phyloP scores from a whole-genome alignment of 441 rosid species.

The Manihot esculenta region DNA sequence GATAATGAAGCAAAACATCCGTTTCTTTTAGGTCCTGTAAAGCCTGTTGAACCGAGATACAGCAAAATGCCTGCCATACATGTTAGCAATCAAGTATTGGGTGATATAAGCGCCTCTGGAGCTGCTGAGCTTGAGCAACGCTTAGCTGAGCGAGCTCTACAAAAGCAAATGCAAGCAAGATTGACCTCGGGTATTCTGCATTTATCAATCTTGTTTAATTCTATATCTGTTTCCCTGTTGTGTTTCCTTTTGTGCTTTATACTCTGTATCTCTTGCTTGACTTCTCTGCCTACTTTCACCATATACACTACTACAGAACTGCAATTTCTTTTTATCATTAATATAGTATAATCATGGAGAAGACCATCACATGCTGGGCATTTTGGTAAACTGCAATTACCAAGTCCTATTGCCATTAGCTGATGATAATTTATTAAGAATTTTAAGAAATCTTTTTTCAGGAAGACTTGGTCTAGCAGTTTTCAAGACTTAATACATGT shows the following conservation, averaged over 20 bases:
- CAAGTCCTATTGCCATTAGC: too few relatives aligned
- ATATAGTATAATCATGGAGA: neutral
- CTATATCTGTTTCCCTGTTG: neutral
- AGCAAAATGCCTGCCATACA: slow-evolving; percentile 11
- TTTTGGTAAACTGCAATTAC: neutral
- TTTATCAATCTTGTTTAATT: neutral
- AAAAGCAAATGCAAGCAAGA: slow-evolving; percentile 24
- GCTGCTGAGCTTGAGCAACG: slow-evolving; percentile 29
- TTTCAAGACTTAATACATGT: neutral
- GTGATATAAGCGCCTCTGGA: slow-evolving; percentile 10
- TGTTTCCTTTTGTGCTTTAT: neutral
- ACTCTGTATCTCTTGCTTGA: neutral
- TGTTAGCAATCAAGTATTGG: slow-evolving; percentile 7
- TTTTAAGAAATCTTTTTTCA: neutral
- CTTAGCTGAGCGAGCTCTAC: slow-evolving; percentile 27
- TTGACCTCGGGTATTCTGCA: slow-evolving; percentile 15
- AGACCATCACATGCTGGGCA: too few relatives aligned
- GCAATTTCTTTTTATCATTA: neutral
- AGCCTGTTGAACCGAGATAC: slow-evolving; percentile 9
- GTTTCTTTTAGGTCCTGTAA: slow-evolving; percentile 18
- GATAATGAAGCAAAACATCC: neutral
- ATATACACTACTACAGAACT: neutral
- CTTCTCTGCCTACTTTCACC: neutral
- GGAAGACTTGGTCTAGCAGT: neutral
- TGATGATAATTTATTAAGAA: neutral